A percentile compares a stretch with the other conserved stretches of the same genome.
These are phyloP conservation scores for Penicillium daleae DNA, from an alignment of 495 filamentous ascomycete species.

Conservation along the genomic window DNA sequence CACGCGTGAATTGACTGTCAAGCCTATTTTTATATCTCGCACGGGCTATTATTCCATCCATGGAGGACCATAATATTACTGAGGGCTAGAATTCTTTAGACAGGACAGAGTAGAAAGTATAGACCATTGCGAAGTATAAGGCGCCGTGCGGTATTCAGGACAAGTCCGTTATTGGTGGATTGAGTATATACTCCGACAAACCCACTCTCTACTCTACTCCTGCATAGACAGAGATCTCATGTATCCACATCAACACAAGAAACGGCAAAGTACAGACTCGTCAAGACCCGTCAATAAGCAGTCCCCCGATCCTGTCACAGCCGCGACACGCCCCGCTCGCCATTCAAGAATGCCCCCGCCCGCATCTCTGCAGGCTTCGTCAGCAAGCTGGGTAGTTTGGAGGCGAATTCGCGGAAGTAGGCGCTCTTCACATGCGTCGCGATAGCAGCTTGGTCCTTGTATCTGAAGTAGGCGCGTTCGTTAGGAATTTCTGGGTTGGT, in stretches of 20 bases:
- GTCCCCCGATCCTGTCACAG: no score
- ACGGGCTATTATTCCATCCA: no score
- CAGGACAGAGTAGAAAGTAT: background rate
- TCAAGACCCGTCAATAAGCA: no score
- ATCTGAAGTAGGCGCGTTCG: constrained; percentile 21
- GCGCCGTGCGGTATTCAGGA: background rate
- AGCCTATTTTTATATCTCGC: constrained; percentile 2
- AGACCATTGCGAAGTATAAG: background rate
- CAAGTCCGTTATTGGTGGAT: background rate
- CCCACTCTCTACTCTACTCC: background rate
- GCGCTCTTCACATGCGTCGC: constrained; percentile 30
- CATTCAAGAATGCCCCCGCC: constrained; percentile 28
- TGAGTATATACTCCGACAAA: background rate
- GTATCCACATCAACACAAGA: background rate
- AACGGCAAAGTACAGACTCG: background rate
- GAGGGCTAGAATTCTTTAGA: no score
- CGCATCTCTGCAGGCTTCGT: constrained; percentile 34
- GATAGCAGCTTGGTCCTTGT: constrained; percentile 36
- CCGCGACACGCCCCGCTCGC: constrained; percentile 30
- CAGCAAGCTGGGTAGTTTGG: constrained; percentile 26
- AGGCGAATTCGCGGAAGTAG: constrained; percentile 35
- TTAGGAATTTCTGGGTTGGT: background rate
- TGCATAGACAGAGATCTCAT: background rate
- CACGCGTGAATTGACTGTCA: background rate
- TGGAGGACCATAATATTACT: no score